These are phyloP conservation scores for Globisporangium iwayamae DNA, from an alignment of 352 stramenopile species.

Conservation along the genomic window DNA sequence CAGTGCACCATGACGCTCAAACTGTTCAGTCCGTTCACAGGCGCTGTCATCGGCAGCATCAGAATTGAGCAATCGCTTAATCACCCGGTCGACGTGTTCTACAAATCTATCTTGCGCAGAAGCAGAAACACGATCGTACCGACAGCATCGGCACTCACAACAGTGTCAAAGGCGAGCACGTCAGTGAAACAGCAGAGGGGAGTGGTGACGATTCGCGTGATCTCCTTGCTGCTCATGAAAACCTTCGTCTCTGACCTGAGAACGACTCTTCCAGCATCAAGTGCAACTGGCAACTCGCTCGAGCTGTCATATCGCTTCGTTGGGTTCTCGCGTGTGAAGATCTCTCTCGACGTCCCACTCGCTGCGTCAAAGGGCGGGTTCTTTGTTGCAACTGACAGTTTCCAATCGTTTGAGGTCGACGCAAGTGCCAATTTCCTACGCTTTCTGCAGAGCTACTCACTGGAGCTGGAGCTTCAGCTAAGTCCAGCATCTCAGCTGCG, in stretches of 20 bases:
- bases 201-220: slow-evolving; percentile 8
- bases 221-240: slow-evolving; percentile 19
- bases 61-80: slow-evolving; percentile 3
- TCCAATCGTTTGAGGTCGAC: slow-evolving; percentile 10
- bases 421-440: slow-evolving; percentile 2
- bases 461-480: slow-evolving; percentile 4
- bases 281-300: neutral
- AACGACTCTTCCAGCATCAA: neutral
- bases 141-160: neutral
- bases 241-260: slow-evolving; percentile 12
- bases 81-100: slow-evolving; percentile 18
- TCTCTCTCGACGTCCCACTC: neutral
- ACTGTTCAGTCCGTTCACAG: slow-evolving; percentile 17
- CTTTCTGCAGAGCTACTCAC: slow-evolving; percentile 8
- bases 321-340: slow-evolving; percentile 11
- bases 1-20: slow-evolving; percentile 11
- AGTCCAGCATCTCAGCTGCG: too few species aligned
- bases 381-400: slow-evolving; percentile 7
- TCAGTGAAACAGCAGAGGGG: neutral
- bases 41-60: slow-evolving; percentile 13
- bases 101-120: slow-evolving; percentile 14
- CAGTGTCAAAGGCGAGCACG: neutral
- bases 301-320: slow-evolving; percentile 19
- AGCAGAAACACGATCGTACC: neutral
- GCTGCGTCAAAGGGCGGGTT: slow-evolving; percentile 9